Percentiles rank a stretch among this genome's conserved stretches.
Evolutionary conservation across 176 grass and related monocot species (phyloP).

Genomic region (Oryza meyeriana): DNA sequence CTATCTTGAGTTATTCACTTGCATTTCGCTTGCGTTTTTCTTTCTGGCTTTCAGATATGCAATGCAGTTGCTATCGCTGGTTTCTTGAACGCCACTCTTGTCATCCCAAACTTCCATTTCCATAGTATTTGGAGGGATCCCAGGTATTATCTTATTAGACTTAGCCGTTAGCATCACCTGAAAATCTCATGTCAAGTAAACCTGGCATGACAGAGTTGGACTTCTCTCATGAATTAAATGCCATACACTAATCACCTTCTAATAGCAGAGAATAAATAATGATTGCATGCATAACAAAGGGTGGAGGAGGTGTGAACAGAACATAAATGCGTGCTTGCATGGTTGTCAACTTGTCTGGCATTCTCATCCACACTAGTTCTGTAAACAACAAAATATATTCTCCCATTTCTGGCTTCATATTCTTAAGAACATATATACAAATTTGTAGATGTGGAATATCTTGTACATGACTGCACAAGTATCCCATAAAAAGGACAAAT

Average conservation of each 20-base stretch:
- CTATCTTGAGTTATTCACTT: constrained; percentile 16
- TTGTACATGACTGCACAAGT: constrained; percentile 8
- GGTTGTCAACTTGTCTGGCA: background rate
- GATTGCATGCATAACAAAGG: background rate
- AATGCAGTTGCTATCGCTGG: constrained; percentile 94
- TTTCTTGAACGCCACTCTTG: constrained; percentile 92
- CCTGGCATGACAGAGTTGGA: constrained; percentile 9
- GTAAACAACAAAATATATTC: background rate
- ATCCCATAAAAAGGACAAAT: background rate
- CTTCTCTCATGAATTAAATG: background rate
- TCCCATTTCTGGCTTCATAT: constrained; percentile 1
- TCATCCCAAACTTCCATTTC: constrained; percentile 91
- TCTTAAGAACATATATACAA: background rate
- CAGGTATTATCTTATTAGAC: constrained; percentile 51
- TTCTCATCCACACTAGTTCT: background rate
- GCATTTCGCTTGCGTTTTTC: constrained; percentile 26
- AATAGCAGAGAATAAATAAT: background rate
- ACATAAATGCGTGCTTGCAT: background rate
- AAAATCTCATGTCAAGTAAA: background rate
- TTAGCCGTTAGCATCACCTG: constrained; percentile 19
- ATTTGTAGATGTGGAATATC: background rate
- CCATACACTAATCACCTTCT: background rate
- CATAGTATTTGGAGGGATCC: constrained; percentile 99
- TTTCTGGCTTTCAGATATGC: constrained; percentile 67
- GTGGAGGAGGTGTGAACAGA: background rate